Evolutionary conservation across 331 rosid species (phyloP), one percentile per base, ranked within the genome.

Genomic region (Cydonia oblonga): DNA sequence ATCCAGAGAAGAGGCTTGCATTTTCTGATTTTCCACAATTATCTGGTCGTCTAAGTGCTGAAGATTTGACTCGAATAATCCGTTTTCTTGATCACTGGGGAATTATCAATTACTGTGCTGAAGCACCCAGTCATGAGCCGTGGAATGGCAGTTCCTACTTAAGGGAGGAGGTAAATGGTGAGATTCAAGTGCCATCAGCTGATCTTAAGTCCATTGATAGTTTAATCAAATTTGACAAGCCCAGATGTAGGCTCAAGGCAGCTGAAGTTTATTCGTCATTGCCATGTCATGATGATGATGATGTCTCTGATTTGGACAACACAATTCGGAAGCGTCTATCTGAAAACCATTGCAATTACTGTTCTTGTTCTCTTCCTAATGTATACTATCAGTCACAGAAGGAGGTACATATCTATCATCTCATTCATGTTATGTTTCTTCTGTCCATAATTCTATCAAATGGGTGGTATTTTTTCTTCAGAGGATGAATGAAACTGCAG

Each of bases 21-120:
- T 84, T 83, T 65, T 84, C 96, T 38, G 96, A 90, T 80, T 88
- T 89, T 58, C 86, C 79, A 54, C 88, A 89, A 33, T 64, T 90
- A 77, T 60, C 81, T 64, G 70, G 67, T 68, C 87, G 93, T 64
- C 74, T 88, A 70, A 88, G 83, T 75, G 68, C 74, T 19, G 99
- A 95, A 25, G 96, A 95, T 82, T 81, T 95, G 80, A 70, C 79
- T 82, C 84, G 97, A 80, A 87, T 95, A 75, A 78, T 89, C 53
- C 70, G 96, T 84, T 95, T 95, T 78, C 99, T 95, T 77, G 96
- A 95, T 86, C 93, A 95, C 61, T 95, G 99, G 99, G 99, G 99
- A 60, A 88, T 95, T 71, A 84, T 95, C 73, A 95, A 95, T 78
- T 95, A 89, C 66, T 91, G 96, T 82, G 87, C 95, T 20, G 77